phyloP scores from a whole-genome alignment of 163 green algal species.

The Scenedesmus sp. region DNA sequence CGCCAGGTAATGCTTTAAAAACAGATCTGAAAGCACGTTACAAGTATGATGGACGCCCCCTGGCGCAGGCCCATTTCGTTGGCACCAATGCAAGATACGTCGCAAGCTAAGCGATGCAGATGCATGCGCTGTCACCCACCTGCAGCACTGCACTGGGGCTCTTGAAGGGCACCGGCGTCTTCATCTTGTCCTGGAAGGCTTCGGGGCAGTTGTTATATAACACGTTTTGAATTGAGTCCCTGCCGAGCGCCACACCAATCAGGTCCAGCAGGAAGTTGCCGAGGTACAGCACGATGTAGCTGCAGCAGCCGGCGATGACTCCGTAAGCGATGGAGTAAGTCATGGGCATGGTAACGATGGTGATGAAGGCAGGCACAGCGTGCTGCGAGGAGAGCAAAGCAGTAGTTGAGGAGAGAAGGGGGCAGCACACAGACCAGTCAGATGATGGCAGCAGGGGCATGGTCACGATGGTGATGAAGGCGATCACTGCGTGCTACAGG shows the following conservation, averaged over 20 bases:
- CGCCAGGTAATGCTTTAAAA: no score
- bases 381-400: constrained; percentile 14
- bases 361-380: constrained; percentile 90
- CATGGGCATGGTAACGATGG: constrained; percentile 89
- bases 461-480: constrained; percentile 89
- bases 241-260: constrained; percentile 20
- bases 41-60: no score
- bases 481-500: constrained; percentile 71
- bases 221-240: constrained; percentile 1
- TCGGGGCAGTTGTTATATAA: constrained; percentile 48
- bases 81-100: neutral
- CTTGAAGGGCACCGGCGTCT: constrained; percentile 29
- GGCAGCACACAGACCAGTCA: neutral
- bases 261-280: constrained; percentile 44
- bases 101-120: neutral
- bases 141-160: constrained; percentile 47
- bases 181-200: constrained; percentile 49
- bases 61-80: neutral
- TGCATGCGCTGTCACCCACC: neutral
- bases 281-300: constrained; percentile 70
- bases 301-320: constrained; percentile 80
- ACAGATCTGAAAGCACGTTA: no score
- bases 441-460: constrained; percentile 74
- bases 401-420: neutral
- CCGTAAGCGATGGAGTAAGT: constrained; percentile 87